Evolutionary conservation across 805 yeast genomes (phyloP).

Genomic region (Teunomyces stri): DNA sequence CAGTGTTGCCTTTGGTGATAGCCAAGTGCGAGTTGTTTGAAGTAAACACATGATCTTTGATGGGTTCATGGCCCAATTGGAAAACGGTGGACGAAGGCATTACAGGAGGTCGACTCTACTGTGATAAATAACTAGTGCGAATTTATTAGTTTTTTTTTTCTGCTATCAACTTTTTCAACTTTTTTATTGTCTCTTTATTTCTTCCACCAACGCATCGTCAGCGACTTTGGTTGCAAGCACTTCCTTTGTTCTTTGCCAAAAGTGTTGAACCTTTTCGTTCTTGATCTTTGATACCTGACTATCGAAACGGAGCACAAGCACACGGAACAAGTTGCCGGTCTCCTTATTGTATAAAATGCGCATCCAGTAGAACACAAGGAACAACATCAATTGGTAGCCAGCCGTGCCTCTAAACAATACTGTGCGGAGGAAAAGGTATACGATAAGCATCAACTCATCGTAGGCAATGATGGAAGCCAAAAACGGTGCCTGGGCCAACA

Average conservation of each 20-base stretch:
- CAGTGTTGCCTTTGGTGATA: constrained; percentile 73
- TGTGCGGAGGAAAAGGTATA: constrained; percentile 58
- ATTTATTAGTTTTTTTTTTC: too few species aligned
- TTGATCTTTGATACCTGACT: constrained; percentile 38
- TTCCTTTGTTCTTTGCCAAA: constrained; percentile 35
- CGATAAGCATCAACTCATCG: constrained; percentile 55
- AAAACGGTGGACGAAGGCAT: constrained; percentile 41
- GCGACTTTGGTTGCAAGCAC: constrained; percentile 25
- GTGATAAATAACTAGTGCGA: constrained; percentile 6
- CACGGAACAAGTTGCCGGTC: constrained; percentile 43
- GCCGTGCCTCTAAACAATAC: constrained; percentile 61
- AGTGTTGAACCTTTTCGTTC: constrained; percentile 41
- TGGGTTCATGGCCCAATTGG: constrained; percentile 78
- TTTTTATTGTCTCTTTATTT: neutral
- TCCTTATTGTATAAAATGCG: constrained; percentile 57
- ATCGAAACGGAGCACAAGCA: constrained; percentile 44
- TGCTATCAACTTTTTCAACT: too few species aligned
- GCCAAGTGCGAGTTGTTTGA: constrained; percentile 66
- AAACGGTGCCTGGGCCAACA: constrained; percentile 35
- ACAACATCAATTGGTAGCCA: constrained; percentile 63
- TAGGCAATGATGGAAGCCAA: constrained; percentile 53
- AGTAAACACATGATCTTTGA: constrained; percentile 88
- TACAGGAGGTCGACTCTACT: constrained; percentile 28
- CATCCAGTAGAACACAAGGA: constrained; percentile 65
- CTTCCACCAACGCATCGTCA: neutral